These are phyloP conservation scores for Tricladium varicosporioides DNA, from an alignment of 2,329 filamentous ascomycete genomes.

Conservation along the genomic window DNA sequence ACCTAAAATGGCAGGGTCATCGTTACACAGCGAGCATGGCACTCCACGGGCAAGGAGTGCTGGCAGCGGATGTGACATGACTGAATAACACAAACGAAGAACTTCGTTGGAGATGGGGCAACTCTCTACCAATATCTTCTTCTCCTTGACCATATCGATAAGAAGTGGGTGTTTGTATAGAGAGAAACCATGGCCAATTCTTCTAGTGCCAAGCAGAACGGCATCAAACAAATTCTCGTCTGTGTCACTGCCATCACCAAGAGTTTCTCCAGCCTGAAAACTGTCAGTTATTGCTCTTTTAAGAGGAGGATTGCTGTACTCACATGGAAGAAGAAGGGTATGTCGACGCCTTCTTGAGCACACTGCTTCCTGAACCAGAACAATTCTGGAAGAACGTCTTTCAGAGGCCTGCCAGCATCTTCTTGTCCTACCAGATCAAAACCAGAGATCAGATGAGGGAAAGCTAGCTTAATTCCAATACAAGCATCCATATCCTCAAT, in stretches of 20 bases:
- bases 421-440: constrained; percentile 92
- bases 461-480: constrained; percentile 75
- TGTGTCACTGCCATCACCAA: constrained; percentile 72
- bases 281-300: background rate
- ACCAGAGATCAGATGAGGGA: constrained; percentile 77
- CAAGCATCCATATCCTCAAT: constrained; percentile 84
- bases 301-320: background rate
- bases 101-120: constrained; percentile 93
- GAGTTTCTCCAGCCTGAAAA: constrained; percentile 71
- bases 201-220: constrained; percentile 77
- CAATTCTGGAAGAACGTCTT: constrained; percentile 76
- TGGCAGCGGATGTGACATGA: constrained; percentile 77
- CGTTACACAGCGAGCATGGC: constrained; percentile 80
- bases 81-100: constrained; percentile 71
- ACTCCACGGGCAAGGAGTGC: constrained; percentile 84
- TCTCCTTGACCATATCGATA: constrained; percentile 84
- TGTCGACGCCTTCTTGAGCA: constrained; percentile 69
- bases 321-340: constrained; percentile 90
- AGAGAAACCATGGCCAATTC: constrained; percentile 87
- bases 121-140: constrained; percentile 82
- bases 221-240: constrained; percentile 88
- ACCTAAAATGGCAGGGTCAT: constrained; percentile 85
- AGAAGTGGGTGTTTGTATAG: constrained; percentile 90
- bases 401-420: constrained; percentile 71
- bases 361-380: constrained; percentile 94